Conservation (phyloP, 2,329 filamentous ascomycete genomes). For the Sodiomyces alkalinus region DNA sequence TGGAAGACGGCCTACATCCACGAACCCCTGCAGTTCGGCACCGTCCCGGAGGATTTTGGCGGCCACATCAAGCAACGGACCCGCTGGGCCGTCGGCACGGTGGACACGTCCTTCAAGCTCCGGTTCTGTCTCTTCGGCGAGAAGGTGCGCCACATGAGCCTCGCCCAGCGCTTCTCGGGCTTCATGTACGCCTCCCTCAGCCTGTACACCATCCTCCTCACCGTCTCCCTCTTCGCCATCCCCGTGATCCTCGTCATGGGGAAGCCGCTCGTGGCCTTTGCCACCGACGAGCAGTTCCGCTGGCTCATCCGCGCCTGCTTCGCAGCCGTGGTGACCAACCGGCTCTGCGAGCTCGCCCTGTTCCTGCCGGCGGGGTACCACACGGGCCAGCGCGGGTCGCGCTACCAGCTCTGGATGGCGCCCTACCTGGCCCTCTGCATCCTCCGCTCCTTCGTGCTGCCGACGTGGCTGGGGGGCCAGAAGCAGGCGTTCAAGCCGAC, state of each 20-base stretch:
- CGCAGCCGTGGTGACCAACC: conserved; percentile 31
- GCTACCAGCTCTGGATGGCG: conserved; percentile 47
- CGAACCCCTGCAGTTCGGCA: conserved; percentile 44
- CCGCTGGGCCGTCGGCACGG: conserved; percentile 38
- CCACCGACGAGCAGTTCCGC: conserved; percentile 34
- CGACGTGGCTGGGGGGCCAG: conserved; percentile 43
- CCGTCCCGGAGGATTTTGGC: conserved; percentile 39
- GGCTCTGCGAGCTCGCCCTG: conserved; percentile 41
- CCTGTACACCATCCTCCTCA: conserved; percentile 39
- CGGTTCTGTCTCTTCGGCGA: conserved; percentile 43
- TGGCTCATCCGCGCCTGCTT: conserved; percentile 44
- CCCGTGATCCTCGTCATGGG: conserved; percentile 42
- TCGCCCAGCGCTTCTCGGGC: conserved; percentile 42
- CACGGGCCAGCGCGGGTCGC: conserved; percentile 38
- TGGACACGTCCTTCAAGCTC: conserved; percentile 44
- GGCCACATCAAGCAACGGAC: conserved; percentile 42
- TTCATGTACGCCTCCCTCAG: conserved; percentile 40
- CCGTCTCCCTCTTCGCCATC: conserved; percentile 39
- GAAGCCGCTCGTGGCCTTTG: conserved; percentile 40
- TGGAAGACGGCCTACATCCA: conserved; percentile 48
- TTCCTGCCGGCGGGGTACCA: conserved; percentile 44
- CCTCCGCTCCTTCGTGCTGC: conserved; percentile 40
- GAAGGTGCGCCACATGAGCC: conserved; percentile 33
- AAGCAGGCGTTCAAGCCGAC: conserved; percentile 44
- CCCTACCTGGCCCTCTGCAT: conserved; percentile 44